Percentiles rank a stretch among this genome's conserved stretches.
phyloP scores from a whole-genome alignment of 202 grass and related monocot genomes.

The Hordeum pubiflorum region DNA sequence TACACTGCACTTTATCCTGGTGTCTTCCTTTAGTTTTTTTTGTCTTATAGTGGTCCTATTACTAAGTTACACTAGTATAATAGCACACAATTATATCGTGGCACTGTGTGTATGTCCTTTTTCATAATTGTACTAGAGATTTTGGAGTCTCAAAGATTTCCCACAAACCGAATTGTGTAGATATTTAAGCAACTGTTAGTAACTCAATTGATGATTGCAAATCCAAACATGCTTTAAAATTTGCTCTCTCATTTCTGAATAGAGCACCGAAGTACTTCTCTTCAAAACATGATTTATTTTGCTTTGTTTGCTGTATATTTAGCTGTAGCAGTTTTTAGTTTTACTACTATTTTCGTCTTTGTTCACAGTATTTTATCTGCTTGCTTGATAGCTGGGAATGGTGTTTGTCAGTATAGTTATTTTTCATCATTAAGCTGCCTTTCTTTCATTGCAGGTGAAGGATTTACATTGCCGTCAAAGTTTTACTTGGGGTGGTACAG shows the following conservation, averaged over 20 bases:
- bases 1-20: conserved; percentile 1
- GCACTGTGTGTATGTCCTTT: background rate
- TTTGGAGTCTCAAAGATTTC: background rate
- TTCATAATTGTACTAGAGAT: background rate
- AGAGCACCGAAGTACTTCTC: background rate
- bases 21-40: background rate
- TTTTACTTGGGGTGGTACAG: conserved; percentile 60
- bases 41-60: background rate
- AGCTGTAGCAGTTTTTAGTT: background rate
- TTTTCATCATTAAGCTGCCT: background rate
- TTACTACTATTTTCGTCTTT: conserved; percentile 11
- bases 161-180: background rate
- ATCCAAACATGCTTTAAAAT: background rate
- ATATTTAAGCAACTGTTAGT: background rate
- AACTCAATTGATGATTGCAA: background rate
- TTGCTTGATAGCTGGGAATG: background rate
- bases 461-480: conserved; percentile 63
- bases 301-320: background rate
- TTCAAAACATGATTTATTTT: background rate
- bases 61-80: conserved; percentile 7
- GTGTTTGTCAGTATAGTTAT: background rate
- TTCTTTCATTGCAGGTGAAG: conserved; percentile 59
- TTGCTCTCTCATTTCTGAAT: background rate
- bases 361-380: background rate
- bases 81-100: background rate